Conservation (phyloP, 441 rosid species). For the Arabidopsis hybrid region DNA sequence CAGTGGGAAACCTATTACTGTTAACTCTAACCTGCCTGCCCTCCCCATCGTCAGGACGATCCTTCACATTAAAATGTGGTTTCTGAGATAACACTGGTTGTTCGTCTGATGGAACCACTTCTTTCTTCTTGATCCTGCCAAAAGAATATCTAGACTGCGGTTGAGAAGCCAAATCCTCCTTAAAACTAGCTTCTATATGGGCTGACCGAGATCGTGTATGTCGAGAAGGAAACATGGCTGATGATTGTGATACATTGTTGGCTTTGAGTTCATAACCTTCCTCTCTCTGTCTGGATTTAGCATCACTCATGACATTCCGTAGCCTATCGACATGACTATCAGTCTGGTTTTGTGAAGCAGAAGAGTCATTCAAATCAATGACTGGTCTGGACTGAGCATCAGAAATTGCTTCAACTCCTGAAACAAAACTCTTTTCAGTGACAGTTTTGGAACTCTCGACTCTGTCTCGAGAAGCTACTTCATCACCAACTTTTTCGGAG, state of each 20-base stretch:
- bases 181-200: constrained; percentile 45
- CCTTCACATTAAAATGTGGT: constrained; percentile 51
- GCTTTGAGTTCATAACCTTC: constrained; percentile 65
- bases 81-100: constrained; percentile 55
- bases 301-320: constrained; percentile 42
- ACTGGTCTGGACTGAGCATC: constrained; percentile 19
- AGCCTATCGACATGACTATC: constrained; percentile 31
- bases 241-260: constrained; percentile 39
- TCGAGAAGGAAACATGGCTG: constrained; percentile 50
- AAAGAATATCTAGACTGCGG: constrained; percentile 22
- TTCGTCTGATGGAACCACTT: constrained; percentile 46
- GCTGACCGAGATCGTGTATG: constrained; percentile 71
- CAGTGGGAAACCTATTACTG: constrained; percentile 34
- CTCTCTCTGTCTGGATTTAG: constrained; percentile 65
- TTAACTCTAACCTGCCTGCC: constrained; percentile 54
- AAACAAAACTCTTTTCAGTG: constrained; percentile 5
- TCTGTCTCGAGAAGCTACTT: constrained; percentile 13
- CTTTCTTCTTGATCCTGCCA: constrained; percentile 53
- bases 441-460: constrained; percentile 6
- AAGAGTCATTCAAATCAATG: constrained; percentile 18
- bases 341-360: constrained; percentile 66
- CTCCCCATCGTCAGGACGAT: constrained; percentile 53
- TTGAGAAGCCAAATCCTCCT: constrained; percentile 24
- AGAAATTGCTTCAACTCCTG: constrained; percentile 20
- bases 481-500: constrained; percentile 38